Conservation (phyloP, 2,329 filamentous ascomycete species). For the Claviceps arundinis region DNA sequence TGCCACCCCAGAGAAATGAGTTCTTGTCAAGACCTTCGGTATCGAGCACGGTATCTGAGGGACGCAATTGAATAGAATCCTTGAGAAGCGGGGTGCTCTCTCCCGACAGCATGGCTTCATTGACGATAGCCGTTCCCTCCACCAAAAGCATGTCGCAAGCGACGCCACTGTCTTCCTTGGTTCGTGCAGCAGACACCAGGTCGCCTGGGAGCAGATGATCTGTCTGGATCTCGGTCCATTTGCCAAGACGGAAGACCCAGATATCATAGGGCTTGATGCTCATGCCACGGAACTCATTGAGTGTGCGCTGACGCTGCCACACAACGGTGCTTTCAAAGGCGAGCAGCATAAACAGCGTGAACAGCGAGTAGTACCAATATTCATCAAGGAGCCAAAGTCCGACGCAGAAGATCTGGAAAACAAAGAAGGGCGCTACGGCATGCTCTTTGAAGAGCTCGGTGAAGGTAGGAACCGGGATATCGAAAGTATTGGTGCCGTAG, state of each 20-base stretch:
- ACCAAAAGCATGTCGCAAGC: slow-evolving; percentile 95
- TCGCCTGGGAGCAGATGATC: slow-evolving; percentile 90
- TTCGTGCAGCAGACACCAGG: slow-evolving; percentile 79
- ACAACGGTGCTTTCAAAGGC: slow-evolving; percentile 97
- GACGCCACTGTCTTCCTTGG: slow-evolving; percentile 93
- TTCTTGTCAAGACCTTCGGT: slow-evolving; percentile 92
- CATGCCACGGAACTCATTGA: slow-evolving; percentile 97
- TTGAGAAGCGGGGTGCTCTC: slow-evolving; percentile 96
- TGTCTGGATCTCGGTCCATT: slow-evolving; percentile 80
- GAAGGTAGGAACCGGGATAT: slow-evolving; percentile 94
- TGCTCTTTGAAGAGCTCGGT: slow-evolving; percentile 96
- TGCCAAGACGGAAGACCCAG: slow-evolving; percentile 75
- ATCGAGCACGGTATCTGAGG: slow-evolving; percentile 67
- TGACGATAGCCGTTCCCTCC: slow-evolving; percentile 92
- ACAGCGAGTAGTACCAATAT: slow-evolving; percentile 99
- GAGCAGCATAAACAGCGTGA: slow-evolving; percentile 97
- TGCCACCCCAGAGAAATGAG: slow-evolving; percentile 89
- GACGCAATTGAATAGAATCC: slow-evolving; percentile 85
- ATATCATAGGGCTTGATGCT: slow-evolving; percentile 97
- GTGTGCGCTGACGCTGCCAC: slow-evolving; percentile 92
- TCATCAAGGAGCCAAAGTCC: slow-evolving; percentile 98
- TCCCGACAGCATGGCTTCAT: slow-evolving; percentile 97
- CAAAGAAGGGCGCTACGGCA: slow-evolving; percentile 96
- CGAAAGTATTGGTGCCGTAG: slow-evolving; percentile 92
- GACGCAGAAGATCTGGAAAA: slow-evolving; percentile 98